Conservation (phyloP, 2,329 filamentous ascomycete species). For the Talaromyces sp. region DNA sequence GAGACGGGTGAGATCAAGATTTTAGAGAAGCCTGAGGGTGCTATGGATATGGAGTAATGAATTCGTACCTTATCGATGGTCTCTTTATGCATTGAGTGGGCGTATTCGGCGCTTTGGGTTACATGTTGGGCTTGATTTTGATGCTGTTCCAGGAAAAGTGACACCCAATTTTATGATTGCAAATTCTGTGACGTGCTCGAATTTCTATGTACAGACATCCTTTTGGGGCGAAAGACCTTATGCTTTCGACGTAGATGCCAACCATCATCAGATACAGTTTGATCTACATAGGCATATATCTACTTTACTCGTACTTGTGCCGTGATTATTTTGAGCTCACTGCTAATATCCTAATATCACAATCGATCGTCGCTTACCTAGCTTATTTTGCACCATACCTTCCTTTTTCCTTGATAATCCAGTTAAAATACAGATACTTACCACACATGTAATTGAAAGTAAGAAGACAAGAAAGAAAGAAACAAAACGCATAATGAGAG, state of each 20-base stretch:
- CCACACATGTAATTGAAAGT: constrained; percentile 28
- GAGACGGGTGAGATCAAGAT: constrained; percentile 40
- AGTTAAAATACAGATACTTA: constrained; percentile 41
- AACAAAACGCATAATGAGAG: constrained; percentile 19
- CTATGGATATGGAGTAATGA: constrained; percentile 42
- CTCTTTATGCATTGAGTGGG: constrained; percentile 30
- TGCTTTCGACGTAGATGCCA: neutral
- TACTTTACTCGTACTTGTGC: neutral
- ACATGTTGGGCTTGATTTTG: neutral
- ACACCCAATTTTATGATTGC: neutral
- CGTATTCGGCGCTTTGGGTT: constrained; percentile 18
- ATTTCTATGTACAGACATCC: neutral
- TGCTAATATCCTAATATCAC: neutral
- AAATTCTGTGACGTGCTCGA: neutral
- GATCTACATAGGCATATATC: neutral
- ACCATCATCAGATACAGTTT: neutral
- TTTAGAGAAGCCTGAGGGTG: constrained; percentile 34
- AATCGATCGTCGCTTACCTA: constrained; percentile 15
- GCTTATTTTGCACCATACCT: constrained; percentile 6
- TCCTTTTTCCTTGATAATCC: constrained; percentile 3
- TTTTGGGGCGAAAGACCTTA: neutral
- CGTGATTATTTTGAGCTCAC: neutral
- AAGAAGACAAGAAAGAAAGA: constrained; percentile 26
- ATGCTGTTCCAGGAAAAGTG: constrained; percentile 2
- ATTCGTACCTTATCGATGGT: constrained; percentile 22